Percentiles rank a stretch among this genome's conserved stretches.
These are phyloP conservation scores for Pisolithus albus DNA, from an alignment of 768 basidiomycete species.

Conservation along the genomic window DNA sequence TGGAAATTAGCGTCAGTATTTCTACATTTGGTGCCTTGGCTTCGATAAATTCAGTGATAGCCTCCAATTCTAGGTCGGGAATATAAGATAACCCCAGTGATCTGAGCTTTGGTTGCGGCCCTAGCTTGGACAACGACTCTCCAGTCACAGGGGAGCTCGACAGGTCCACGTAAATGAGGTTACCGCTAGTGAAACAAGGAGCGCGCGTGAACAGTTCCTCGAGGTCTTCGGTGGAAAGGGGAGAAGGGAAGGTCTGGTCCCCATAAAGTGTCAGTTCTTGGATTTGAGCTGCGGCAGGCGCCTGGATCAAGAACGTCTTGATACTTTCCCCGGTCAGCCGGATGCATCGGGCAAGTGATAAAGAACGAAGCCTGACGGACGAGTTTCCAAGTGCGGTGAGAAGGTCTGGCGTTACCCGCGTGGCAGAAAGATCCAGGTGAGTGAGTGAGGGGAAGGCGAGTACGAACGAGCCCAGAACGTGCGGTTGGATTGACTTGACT, in stretches of 20 bases:
- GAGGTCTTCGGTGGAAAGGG: constrained; percentile 63
- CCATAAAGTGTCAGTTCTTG: constrained; percentile 85
- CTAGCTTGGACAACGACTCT: constrained; percentile 45
- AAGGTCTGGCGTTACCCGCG: constrained; percentile 72
- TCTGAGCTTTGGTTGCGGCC: constrained; percentile 66
- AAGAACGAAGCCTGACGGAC: constrained; percentile 64
- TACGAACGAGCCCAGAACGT: constrained; percentile 65
- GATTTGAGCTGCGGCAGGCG: constrained; percentile 55
- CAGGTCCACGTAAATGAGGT: constrained; percentile 82
- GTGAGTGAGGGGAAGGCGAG: constrained; percentile 81
- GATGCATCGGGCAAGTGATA: constrained; percentile 82
- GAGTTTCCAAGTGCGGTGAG: constrained; percentile 61
- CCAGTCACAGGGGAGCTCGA: constrained; percentile 73
- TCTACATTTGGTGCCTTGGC: constrained; percentile 72
- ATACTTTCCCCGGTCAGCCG: constrained; percentile 77
- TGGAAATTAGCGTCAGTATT: constrained; percentile 73
- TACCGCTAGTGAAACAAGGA: constrained; percentile 71
- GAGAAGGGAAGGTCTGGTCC: constrained; percentile 74
- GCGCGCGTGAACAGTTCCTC: constrained; percentile 59
- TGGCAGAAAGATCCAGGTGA: constrained; percentile 87
- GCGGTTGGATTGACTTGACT: constrained; percentile 68
- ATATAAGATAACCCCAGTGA: constrained; percentile 90
- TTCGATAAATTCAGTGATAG: constrained; percentile 61
- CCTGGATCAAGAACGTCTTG: constrained; percentile 61
- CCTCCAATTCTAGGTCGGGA: constrained; percentile 56